These are phyloP conservation scores for Pilobolus umbonatus DNA, from an alignment of 192 early-diverging fungal genomes.

Conservation along the genomic window DNA sequence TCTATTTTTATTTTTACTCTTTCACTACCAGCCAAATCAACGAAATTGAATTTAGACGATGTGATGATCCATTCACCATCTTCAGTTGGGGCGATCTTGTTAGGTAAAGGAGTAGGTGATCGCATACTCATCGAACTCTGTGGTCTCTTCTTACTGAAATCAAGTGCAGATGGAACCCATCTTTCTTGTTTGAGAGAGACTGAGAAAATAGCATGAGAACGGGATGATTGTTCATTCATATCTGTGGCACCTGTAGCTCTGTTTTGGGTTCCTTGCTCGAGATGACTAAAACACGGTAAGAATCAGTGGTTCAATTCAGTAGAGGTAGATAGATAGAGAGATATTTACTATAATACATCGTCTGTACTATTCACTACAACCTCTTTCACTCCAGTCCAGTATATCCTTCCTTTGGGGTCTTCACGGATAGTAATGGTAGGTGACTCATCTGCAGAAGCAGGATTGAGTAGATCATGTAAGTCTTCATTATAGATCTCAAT, in stretches of 20 bases:
- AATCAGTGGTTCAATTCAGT: not conserved
- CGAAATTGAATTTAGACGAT: constrained; percentile 89
- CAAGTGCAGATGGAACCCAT: constrained; percentile 29
- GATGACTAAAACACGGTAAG: constrained; percentile 30
- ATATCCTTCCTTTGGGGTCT: constrained; percentile 81
- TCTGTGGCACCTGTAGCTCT: constrained; percentile 86
- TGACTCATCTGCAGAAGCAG: constrained; percentile 46
- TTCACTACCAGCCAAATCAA: constrained; percentile 98
- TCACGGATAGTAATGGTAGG: constrained; percentile 70
- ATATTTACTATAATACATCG: constrained; percentile 61
- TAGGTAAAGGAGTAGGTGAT: not conserved
- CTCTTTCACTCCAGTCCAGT: constrained; percentile 79
- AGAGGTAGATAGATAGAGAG: not conserved
- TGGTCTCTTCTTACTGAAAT: constrained; percentile 3
- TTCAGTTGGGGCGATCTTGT: constrained; percentile 14
- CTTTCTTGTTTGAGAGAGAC: constrained; percentile 80
- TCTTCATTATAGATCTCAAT: constrained; percentile 97
- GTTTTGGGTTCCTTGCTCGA: constrained; percentile 53
- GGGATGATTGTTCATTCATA: constrained; percentile 92
- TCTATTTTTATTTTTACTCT: constrained; percentile 40
- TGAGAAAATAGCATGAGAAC: constrained; percentile 97
- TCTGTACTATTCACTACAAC: constrained; percentile 59
- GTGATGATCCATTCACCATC: constrained; percentile 25
- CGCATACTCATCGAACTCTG: constrained; percentile 9
- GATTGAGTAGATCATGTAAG: constrained; percentile 80